Percentiles rank a stretch among this genome's conserved stretches.
Evolutionary conservation across 2,329 filamentous ascomycete genomes (phyloP).

Genomic region (Elsinoe perseae): DNA sequence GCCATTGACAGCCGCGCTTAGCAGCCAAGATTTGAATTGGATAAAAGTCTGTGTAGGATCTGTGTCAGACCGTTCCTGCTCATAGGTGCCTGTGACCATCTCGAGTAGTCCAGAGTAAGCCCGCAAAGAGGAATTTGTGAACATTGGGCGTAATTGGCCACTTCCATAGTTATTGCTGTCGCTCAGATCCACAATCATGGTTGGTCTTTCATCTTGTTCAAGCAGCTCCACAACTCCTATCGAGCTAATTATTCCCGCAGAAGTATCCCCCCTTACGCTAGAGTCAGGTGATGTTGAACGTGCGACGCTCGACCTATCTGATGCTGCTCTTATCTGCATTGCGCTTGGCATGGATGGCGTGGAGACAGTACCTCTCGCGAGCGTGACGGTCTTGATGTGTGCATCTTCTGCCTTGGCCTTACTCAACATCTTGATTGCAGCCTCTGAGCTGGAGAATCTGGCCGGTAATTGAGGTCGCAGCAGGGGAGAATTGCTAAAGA

Average conservation of each 20-base stretch:
- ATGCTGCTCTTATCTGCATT: slow-evolving; percentile 36
- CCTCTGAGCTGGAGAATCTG: slow-evolving; percentile 52
- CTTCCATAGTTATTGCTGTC: slow-evolving; percentile 49
- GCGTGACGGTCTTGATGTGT: slow-evolving; percentile 45
- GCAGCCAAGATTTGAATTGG: slow-evolving; percentile 63
- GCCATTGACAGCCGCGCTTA: slow-evolving; percentile 47
- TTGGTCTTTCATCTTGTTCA: slow-evolving; percentile 68
- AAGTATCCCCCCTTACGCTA: slow-evolving; percentile 38
- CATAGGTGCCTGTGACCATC: slow-evolving; percentile 44
- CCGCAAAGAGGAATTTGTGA: slow-evolving; percentile 60
- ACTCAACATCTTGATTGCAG: slow-evolving; percentile 51
- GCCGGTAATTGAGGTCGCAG: slow-evolving; percentile 39
- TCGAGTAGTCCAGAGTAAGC: slow-evolving; percentile 49
- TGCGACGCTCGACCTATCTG: slow-evolving; percentile 47
- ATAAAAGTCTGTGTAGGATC: slow-evolving; percentile 43
- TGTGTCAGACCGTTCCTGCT: slow-evolving; percentile 31
- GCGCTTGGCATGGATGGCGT: slow-evolving; percentile 21
- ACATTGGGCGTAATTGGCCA: slow-evolving; percentile 54
- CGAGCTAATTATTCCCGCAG: slow-evolving; percentile 51
- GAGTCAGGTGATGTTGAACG: slow-evolving; percentile 46
- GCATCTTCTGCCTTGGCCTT: slow-evolving; percentile 44
- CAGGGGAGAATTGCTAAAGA: slow-evolving; percentile 43
- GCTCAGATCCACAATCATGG: slow-evolving; percentile 63
- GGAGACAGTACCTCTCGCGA: slow-evolving; percentile 41
- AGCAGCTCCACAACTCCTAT: slow-evolving; percentile 65